Evolutionary conservation across 2,329 filamentous ascomycete genomes (phyloP).

Genomic region (Trichophyton mentagrophytes): DNA sequence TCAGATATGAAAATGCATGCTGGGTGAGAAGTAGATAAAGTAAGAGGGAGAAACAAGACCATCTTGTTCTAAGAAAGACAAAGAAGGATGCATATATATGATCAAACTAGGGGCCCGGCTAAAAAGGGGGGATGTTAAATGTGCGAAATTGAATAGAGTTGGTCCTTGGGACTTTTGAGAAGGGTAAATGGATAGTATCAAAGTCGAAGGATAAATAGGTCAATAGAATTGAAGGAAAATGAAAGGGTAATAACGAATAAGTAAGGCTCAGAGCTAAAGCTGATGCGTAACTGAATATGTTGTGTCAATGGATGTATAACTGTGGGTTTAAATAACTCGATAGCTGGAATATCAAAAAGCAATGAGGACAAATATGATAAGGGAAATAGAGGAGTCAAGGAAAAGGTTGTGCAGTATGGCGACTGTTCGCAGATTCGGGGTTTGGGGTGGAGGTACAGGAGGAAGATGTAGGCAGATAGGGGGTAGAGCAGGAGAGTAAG

Average conservation of each 20-base stretch:
- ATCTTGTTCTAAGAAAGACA: background rate
- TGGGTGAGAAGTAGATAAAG: background rate
- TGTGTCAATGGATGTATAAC: background rate
- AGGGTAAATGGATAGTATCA: background rate
- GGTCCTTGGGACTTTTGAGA: too few relatives aligned
- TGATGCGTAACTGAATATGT: background rate
- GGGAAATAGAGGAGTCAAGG: background rate
- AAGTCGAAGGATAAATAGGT: background rate
- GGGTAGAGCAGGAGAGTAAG: background rate
- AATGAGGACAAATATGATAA: background rate
- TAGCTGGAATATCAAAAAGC: background rate
- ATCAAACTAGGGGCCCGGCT: background rate
- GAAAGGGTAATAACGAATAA: background rate
- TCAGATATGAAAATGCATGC: background rate
- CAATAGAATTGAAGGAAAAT: conserved; percentile 6
- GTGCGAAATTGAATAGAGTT: too few relatives aligned
- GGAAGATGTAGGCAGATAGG: background rate
- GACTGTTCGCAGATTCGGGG: background rate
- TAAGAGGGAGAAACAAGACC: background rate
- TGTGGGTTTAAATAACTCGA: background rate
- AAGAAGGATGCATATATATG: background rate
- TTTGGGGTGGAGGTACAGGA: background rate
- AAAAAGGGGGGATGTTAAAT: background rate
- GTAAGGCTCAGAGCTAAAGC: background rate
- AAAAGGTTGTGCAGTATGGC: background rate